Evolutionary conservation across 1,284 basidiomycete species (phyloP), one percentile per base, ranked within the genome.

Genomic region (Austroboletus niveus): DNA sequence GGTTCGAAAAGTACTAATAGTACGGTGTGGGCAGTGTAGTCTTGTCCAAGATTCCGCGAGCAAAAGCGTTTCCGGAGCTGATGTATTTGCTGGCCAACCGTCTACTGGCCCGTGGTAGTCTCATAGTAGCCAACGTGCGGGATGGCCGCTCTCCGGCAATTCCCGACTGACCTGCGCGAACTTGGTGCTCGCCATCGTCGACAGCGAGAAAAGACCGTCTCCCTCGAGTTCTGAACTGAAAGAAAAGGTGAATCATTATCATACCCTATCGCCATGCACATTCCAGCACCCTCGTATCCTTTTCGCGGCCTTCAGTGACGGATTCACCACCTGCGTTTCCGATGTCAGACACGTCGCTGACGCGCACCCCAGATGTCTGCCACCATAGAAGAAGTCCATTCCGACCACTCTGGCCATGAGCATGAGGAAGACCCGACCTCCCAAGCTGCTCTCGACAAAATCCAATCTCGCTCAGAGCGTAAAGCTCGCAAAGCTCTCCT

Each of bases 401-500:
- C 86, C 54, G 87, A 89, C 75, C 85, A 89, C 73, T 86, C 84
- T 57, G 82, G 84, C 60, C 75, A 86, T 63, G 80, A 81, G 54
- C 77, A 83, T 27, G 85, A 92, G 57, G 85, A 89, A 67, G 88
- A 91, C 60, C 89, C 89, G 44, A 87, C 88, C 56, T 92, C 90
- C 50, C 81, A 83, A 57, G 88, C 89, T 48, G 88, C 89, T 53
- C 85, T 94, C 57, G 92, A 96, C 64, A 95, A 95, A 75, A 89
- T 96, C 61, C 91, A 94, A 75, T 94, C 91, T 52, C 86, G 91
- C 60, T 85, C 92, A 34, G 93, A 95, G 75, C 87, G 92, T 64
- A 95, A 94, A 74, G 92, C 92, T 50, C 81, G 93, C 68, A 94
- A 95, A 76, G 90, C 90, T 47, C 81, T 93, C 49, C 81, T 94